These are phyloP conservation scores for Periglandula ipomoeae DNA, from an alignment of 2,329 filamentous ascomycete genomes.

Conservation along the genomic window DNA sequence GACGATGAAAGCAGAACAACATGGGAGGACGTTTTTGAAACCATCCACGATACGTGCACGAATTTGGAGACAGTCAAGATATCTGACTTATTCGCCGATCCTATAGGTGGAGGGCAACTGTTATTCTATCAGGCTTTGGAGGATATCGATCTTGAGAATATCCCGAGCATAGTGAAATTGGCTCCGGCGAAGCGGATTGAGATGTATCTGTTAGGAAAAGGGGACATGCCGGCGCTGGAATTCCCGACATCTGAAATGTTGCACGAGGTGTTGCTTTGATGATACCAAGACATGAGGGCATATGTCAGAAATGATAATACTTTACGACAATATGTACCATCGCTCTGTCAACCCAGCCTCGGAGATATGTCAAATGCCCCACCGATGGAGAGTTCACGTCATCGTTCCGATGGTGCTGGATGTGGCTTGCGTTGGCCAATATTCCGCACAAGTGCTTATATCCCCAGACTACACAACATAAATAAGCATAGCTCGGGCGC, in stretches of 20 bases:
- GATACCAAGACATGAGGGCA: too few species aligned
- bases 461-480: too few species aligned
- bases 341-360: too few species aligned
- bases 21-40: neutral
- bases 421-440: neutral
- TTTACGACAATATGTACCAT: too few species aligned
- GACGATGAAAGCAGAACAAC: neutral
- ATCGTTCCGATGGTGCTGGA: neutral
- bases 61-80: neutral
- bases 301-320: too few species aligned
- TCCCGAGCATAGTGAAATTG: neutral
- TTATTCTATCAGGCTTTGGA: neutral
- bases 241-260: neutral
- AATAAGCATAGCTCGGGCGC: too few species aligned
- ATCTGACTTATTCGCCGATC: neutral
- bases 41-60: neutral
- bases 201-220: neutral
- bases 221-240: neutral
- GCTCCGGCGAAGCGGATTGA: neutral
- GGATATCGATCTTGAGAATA: neutral
- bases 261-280: neutral
- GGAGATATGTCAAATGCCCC: neutral
- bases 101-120: neutral
- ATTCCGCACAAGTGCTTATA: neutral
- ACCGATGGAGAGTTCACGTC: neutral